Evolutionary conservation across 2,329 filamentous ascomycete genomes (phyloP).

Genomic region (Fonsecaea monophora): DNA sequence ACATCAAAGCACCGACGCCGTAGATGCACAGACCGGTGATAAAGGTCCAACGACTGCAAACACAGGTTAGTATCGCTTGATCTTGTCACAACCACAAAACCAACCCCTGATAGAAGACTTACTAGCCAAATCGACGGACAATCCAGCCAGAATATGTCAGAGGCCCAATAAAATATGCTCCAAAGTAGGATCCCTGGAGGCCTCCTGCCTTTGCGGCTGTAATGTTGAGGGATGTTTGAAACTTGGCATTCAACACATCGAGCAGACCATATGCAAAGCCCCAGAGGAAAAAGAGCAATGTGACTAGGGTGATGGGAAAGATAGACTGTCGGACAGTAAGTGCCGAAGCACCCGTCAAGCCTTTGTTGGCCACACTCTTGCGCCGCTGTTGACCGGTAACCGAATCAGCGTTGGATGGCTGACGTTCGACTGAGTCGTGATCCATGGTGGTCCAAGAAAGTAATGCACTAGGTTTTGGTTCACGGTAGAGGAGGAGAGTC

Average conservation of each 20-base stretch:
- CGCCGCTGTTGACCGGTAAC: conserved; percentile 32
- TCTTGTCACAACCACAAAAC: background rate
- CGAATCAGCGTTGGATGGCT: conserved; percentile 38
- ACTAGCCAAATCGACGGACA: conserved; percentile 69
- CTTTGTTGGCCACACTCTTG: conserved; percentile 38
- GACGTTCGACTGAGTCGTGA: conserved; percentile 36
- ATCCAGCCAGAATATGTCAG: conserved; percentile 64
- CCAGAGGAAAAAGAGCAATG: conserved; percentile 62
- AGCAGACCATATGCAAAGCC: conserved; percentile 58
- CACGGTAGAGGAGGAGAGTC: background rate
- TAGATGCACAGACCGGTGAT: conserved; percentile 75
- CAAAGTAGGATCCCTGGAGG: conserved; percentile 70
- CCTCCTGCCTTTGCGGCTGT: conserved; percentile 65
- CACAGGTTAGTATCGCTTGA: background rate
- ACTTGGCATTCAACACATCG: conserved; percentile 62
- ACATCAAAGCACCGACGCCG: conserved; percentile 76
- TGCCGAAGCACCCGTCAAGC: conserved; percentile 50
- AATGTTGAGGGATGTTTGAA: conserved; percentile 63
- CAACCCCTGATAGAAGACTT: background rate
- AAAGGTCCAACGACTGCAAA: conserved; percentile 70
- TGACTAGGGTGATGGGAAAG: conserved; percentile 54
- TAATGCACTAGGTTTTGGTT: background rate
- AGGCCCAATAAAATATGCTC: conserved; percentile 62
- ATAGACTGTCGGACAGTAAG: conserved; percentile 54
- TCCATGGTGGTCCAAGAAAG: conserved; percentile 23